Evolutionary conservation across 2,329 filamentous ascomycete species (phyloP).

Genomic region (Diaporthe aspalathi): DNA sequence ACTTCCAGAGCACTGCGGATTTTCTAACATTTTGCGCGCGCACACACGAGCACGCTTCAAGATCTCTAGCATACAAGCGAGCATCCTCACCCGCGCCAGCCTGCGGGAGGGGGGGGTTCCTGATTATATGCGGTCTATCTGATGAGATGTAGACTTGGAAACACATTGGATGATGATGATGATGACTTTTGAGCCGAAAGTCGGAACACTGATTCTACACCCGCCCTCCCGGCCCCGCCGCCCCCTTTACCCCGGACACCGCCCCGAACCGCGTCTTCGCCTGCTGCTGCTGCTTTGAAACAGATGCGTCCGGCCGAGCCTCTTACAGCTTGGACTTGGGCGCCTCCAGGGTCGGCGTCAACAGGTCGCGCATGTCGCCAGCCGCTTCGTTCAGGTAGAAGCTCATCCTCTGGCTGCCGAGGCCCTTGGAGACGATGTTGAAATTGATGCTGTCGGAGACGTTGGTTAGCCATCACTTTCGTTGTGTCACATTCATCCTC

Average conservation of each 20-base stretch:
- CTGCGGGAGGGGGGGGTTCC: neutral
- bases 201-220: neutral
- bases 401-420: constrained; percentile 93
- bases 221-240: too few species aligned
- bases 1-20: neutral
- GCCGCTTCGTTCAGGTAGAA: constrained; percentile 96
- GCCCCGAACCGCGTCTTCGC: constrained; percentile 1
- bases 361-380: constrained; percentile 85
- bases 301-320: neutral
- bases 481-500: neutral
- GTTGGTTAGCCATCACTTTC: neutral
- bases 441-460: constrained; percentile 84
- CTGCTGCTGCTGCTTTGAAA: constrained; percentile 5
- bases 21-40: constrained; percentile 7
- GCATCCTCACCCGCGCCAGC: neutral
- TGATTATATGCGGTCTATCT: constrained; percentile 2
- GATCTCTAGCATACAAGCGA: constrained; percentile 5
- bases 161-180: constrained; percentile 7
- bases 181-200: constrained; percentile 8
- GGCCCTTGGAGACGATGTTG: constrained; percentile 94
- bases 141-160: neutral
- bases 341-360: constrained; percentile 81
- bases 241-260: neutral
- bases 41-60: neutral
- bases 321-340: constrained; percentile 88